These are phyloP conservation scores for Vanilla planifolia DNA, from an alignment of 106 monocot species.

Conservation along the genomic window DNA sequence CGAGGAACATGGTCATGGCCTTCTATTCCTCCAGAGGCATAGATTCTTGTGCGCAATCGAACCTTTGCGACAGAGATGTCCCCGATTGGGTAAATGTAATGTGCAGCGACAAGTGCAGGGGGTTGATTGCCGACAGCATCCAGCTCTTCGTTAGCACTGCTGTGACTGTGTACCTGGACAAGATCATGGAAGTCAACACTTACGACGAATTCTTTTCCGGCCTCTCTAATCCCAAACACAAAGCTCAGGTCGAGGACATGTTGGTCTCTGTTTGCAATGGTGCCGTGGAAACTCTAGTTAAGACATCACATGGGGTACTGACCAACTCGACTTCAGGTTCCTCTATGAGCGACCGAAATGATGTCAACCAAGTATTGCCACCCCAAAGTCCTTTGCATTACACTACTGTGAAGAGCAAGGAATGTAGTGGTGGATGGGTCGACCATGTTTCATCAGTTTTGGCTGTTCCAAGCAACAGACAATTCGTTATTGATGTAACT, in stretches of 20 bases:
- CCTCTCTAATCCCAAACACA: slow-evolving; percentile 68
- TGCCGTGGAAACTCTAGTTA: slow-evolving; percentile 76
- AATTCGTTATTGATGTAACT: slow-evolving; percentile 64
- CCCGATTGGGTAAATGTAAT: slow-evolving; percentile 42
- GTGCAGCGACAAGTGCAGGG: slow-evolving; percentile 26
- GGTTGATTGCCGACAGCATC: slow-evolving; percentile 44
- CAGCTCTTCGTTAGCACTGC: slow-evolving; percentile 58
- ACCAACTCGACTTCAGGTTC: slow-evolving; percentile 8
- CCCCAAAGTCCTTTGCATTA: neutral
- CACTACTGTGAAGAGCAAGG: slow-evolving; percentile 6
- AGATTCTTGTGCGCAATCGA: neutral
- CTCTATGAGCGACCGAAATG: neutral
- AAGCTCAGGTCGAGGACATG: slow-evolving; percentile 62
- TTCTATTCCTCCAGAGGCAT: slow-evolving; percentile 18
- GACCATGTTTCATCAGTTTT: slow-evolving; percentile 43
- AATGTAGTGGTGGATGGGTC: slow-evolving; percentile 31
- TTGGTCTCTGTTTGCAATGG: slow-evolving; percentile 62
- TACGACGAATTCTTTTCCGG: slow-evolving; percentile 64
- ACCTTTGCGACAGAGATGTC: neutral
- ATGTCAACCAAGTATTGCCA: neutral
- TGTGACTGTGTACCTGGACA: slow-evolving; percentile 71
- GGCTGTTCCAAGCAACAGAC: slow-evolving; percentile 49
- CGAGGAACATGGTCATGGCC: slow-evolving; percentile 40
- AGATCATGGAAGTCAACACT: slow-evolving; percentile 60
- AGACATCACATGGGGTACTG: slow-evolving; percentile 57